Evolutionary conservation across 495 filamentous ascomycete genomes (phyloP), one percentile per base, ranked within the genome.

Genomic region (Endocarpon pusillum): DNA sequence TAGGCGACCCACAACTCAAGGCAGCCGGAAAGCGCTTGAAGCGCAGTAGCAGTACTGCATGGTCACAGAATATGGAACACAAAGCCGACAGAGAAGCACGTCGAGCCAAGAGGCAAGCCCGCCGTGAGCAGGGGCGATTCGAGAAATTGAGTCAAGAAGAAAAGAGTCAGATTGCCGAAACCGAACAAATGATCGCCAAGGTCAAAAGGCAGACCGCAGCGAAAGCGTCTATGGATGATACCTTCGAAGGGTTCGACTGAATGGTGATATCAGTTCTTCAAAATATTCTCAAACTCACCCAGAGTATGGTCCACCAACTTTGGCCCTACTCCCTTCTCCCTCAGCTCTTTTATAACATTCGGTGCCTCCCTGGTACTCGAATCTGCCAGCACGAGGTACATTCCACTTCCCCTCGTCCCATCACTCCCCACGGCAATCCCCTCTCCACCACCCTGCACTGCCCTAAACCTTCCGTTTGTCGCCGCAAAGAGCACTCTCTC

Each of bases 21-120:
- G 40, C 44, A 12, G 8, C 10, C 44, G 44, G 30, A 59, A 58
- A 41, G 48, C 52, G 27, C 35, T 35, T 17, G 32, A 42, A 19
- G 33, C 49, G 46, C 65, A 73, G 45, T 47, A 68, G 53, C 61
- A 66, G 55, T 37, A 63, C 72, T 31, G 78, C 89, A 2, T 97
- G 89, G 89, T 91, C 78, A 49, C 66, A 67, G 21, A 87, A 94
- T 55, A 61, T 69, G 18, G 82, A 87, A 26, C 57, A 62, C 17
- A 74, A 75, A 39, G 75, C 78, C 1, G 54, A 67, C 36, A 74
- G 72, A 38, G 65, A 73, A 33, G 62, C 54, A 41, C 62, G 82
- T 38, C 65, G 78, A 32, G 83, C 86, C 38, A 75, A 74, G 63
- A 86, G 85, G 55, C 60, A 69, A 34, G 64, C 67, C 32, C 75